phyloP scores from a whole-genome alignment of 306 rosid species.

The Vigna hirtella region DNA sequence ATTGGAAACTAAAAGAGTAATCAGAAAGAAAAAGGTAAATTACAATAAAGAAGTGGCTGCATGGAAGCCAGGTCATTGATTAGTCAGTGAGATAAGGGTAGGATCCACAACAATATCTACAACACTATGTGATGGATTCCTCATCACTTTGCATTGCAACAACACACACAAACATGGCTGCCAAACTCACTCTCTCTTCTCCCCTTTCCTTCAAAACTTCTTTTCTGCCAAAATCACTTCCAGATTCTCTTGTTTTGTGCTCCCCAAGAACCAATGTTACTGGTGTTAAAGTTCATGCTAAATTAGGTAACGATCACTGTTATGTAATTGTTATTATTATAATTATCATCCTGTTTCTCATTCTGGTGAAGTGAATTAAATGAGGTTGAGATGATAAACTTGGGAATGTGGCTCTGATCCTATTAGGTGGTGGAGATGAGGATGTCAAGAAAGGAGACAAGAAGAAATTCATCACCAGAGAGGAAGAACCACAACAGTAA shows the following conservation, averaged over 20 bases:
- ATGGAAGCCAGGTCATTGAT: slow-evolving; percentile 36
- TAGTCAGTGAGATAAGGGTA: slow-evolving; percentile 45
- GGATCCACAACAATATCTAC: slow-evolving; percentile 27
- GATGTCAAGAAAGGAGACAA: slow-evolving; percentile 70
- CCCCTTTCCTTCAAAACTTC: slow-evolving; percentile 56
- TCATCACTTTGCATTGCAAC: background rate
- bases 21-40: background rate
- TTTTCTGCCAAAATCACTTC: slow-evolving; percentile 50
- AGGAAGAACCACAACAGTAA: slow-evolving; percentile 93
- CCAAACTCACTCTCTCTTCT: slow-evolving; percentile 63
- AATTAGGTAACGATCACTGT: slow-evolving; percentile 56
- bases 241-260: slow-evolving; percentile 39
- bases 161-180: slow-evolving; percentile 58
- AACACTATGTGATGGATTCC: slow-evolving; percentile 46
- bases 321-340: background rate
- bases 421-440: slow-evolving; percentile 79
- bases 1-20: background rate
- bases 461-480: slow-evolving; percentile 90
- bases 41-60: slow-evolving; percentile 15
- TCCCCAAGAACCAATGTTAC: slow-evolving; percentile 46
- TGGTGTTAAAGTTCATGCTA: slow-evolving; percentile 68
- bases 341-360: background rate
- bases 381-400: slow-evolving; percentile 30
- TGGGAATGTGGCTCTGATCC: background rate
- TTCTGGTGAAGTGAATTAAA: background rate